Conservation (phyloP, 768 basidiomycete genomes). For the Trametes sanguinea region DNA sequence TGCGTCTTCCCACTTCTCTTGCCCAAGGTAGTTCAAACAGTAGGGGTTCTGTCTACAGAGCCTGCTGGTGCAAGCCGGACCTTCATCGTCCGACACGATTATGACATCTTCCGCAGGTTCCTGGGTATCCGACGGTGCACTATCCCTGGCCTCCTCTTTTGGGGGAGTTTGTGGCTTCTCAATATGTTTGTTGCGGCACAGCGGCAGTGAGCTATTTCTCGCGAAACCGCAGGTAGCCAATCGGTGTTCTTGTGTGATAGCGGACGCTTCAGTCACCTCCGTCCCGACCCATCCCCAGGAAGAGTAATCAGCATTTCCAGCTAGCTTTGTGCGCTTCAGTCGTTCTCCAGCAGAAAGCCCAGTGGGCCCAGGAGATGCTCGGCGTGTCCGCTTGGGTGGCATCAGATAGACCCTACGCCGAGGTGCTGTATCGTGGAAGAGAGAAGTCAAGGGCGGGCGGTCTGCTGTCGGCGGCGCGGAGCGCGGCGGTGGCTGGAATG, state of each 20-base stretch:
- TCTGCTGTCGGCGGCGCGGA: background rate
- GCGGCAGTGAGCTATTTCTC: constrained; percentile 45
- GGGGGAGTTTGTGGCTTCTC: constrained; percentile 21
- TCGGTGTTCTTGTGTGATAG: constrained; percentile 70
- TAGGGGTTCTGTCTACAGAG: constrained; percentile 76
- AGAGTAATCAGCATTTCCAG: constrained; percentile 42
- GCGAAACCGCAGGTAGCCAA: constrained; percentile 71
- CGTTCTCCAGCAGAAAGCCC: constrained; percentile 64
- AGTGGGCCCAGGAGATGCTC: constrained; percentile 23
- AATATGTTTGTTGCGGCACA: constrained; percentile 60
- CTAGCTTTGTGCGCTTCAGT: constrained; percentile 57
- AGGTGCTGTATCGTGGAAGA: background rate
- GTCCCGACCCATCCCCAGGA: constrained; percentile 85
- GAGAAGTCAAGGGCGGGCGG: background rate
- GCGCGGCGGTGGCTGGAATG: constrained; percentile 20
- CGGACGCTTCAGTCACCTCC: constrained; percentile 53
- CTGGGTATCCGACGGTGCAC: constrained; percentile 19
- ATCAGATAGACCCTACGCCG: constrained; percentile 12
- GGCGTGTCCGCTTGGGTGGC: constrained; percentile 32
- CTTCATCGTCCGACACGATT: constrained; percentile 70
- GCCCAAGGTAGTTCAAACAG: constrained; percentile 87
- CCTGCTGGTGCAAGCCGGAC: constrained; percentile 56
- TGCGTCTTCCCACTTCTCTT: constrained; percentile 77
- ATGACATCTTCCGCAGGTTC: constrained; percentile 65
- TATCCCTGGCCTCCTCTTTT: constrained; percentile 1